A percentile compares a stretch with the other conserved stretches of the same genome.
Evolutionary conservation across 164 flowering plant genomes (phyloP).

Genomic region (Hamamelis virginiana): DNA sequence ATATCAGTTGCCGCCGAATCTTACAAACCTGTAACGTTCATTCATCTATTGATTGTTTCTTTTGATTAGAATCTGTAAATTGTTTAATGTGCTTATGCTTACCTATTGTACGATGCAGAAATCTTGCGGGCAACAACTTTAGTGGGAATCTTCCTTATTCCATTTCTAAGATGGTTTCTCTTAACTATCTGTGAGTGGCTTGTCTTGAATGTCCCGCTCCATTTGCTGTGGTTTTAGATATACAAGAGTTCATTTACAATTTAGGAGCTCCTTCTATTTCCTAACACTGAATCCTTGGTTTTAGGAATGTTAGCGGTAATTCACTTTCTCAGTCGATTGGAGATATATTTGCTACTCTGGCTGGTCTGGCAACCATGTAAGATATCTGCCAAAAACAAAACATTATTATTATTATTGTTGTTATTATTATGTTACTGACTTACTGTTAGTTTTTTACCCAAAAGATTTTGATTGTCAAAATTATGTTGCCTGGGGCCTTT

Average conservation of each 20-base stretch:
- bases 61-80: conserved; percentile 2
- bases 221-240: neutral
- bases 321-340: conserved; percentile 55
- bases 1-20: conserved; percentile 86
- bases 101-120: conserved; percentile 49
- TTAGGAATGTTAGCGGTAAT: conserved; percentile 79
- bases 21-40: conserved; percentile 68
- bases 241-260: neutral
- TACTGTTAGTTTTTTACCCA: neutral
- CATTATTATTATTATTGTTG: neutral
- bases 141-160: conserved; percentile 90
- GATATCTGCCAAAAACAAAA: conserved; percentile 19
- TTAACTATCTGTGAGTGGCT: conserved; percentile 67
- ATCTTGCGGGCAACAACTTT: conserved; percentile 77
- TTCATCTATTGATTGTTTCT: neutral
- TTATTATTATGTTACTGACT: neutral
- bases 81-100: conserved; percentile 8
- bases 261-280: neutral
- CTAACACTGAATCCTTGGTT: conserved; percentile 15
- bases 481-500: neutral
- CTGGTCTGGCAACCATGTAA: conserved; percentile 60
- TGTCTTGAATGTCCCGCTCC: conserved; percentile 13
- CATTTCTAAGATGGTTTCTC: conserved; percentile 57
- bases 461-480: neutral
- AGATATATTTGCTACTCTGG: conserved; percentile 61